Base-by-base conservation (phyloP, 2,329 filamentous ascomycete genomes). In the Rhynchosporium graminicola region DNA sequence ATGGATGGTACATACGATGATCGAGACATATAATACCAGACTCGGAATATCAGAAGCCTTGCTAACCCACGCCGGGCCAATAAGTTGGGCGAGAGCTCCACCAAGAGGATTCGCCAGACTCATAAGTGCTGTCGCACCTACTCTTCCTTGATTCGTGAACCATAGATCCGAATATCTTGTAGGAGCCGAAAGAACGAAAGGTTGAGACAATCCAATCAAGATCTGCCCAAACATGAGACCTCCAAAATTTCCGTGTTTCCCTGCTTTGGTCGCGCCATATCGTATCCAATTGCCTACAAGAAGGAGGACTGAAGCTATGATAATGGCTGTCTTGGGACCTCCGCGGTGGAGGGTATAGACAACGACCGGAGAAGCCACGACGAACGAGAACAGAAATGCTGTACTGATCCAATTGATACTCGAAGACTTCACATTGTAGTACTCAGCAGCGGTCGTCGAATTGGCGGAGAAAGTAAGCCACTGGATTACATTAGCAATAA, bases 381-480 rank as follows among this genome's bases (percentile, higher is more conserved):
- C 85, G 72, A 97, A 98, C 57, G 92, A 81, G 74, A 98, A 94
- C 55, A 97, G 81, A 74, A 96, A 97, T 45, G 83, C 88, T 0
- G 90, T 98, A 72, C 89, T 92, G 66, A 97, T 82, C 95, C 95
- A 98, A 77, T 98, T 98, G 77, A 98, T 89, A 38, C 85, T 84
- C 15, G 85, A 87, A 72, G 93, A 87, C 40, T 82, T 83, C 12
- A 93, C 90, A 57, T 79, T 69, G 74, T 96, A 98, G 79, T 92
- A 97, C 29, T 80, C 70, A 0, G 92, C 86, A 1, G 91, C 83
- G 28, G 88, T 85, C 40, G 84, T 84, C 1, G 91, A 91, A 38
- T 97, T 87, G 46, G 94, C 89, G 1, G 93, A 89, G 76, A 92
- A 97, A 6, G 92, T 95, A 70, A 98, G 84, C 94, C 94, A 98